These are phyloP conservation scores for Beauveria brongniartii DNA, from an alignment of 2,329 filamentous ascomycete species.

Conservation along the genomic window DNA sequence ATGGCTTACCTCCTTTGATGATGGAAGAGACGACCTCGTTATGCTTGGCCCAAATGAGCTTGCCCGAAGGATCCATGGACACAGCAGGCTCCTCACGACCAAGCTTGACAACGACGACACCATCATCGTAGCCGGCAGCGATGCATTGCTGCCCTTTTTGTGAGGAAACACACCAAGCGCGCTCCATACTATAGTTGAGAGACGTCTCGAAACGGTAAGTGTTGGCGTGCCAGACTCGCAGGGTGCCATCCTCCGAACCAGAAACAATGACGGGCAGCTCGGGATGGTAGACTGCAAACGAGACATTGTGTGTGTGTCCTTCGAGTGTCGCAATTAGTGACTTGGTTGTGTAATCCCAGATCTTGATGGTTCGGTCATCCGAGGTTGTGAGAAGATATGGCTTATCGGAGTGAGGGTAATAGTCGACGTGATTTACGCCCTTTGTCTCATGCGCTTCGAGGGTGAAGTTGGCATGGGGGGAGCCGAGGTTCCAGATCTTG, in stretches of 20 bases:
- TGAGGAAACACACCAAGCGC: conserved; percentile 95
- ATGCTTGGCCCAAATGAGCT: conserved; percentile 91
- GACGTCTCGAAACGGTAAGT: conserved; percentile 96
- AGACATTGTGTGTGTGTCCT: conserved; percentile 96
- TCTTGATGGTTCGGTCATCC: conserved; percentile 92
- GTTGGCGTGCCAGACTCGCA: conserved; percentile 98
- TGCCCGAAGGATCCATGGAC: conserved; percentile 93
- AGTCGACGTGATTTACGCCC: conserved; percentile 97
- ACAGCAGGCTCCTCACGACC: conserved; percentile 95
- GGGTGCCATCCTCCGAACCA: conserved; percentile 91
- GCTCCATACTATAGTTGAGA: conserved; percentile 88
- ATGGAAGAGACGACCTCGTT: conserved; percentile 92
- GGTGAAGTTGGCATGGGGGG: conserved; percentile 90
- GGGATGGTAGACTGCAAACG: conserved; percentile 95
- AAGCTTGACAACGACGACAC: conserved; percentile 95
- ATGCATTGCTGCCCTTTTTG: conserved; percentile 92
- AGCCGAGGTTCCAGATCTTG: conserved; percentile 96
- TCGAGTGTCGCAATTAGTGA: conserved; percentile 93
- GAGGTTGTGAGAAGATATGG: conserved; percentile 92
- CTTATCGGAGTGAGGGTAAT: conserved; percentile 65
- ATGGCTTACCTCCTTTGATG: conserved; percentile 66
- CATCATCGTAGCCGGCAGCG: conserved; percentile 94
- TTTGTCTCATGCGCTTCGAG: conserved; percentile 95
- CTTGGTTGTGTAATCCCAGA: conserved; percentile 99
- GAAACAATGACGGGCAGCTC: conserved; percentile 96